Conservation (phyloP, 2,329 filamentous ascomycete species). For the Cercospora canescens region DNA sequence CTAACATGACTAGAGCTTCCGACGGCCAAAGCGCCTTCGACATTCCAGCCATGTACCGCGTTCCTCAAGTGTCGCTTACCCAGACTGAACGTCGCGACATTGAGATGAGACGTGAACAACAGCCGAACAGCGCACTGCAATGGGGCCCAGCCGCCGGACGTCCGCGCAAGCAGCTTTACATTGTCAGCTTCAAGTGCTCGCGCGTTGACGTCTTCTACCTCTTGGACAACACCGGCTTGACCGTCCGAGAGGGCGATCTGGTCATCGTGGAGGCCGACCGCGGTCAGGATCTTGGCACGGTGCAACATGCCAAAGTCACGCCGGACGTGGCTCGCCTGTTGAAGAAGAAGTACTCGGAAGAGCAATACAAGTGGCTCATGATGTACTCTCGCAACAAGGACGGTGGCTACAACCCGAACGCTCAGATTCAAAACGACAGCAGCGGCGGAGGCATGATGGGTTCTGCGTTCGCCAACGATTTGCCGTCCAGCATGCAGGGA, state of each 20-base stretch:
- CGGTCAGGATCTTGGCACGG: conserved; percentile 91
- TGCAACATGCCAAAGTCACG: conserved; percentile 83
- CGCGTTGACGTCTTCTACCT: conserved; percentile 96
- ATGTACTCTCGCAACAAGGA: conserved; percentile 70
- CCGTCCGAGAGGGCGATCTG: conserved; percentile 85
- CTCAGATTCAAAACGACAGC: conserved; percentile 32
- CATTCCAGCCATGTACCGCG: conserved; percentile 33
- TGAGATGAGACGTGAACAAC: conserved; percentile 20
- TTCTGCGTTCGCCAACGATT: conserved; percentile 19
- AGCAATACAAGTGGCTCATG: conserved; percentile 98
- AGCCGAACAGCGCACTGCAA: conserved; percentile 32
- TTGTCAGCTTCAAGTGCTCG: conserved; percentile 95
- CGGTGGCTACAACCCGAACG: conserved; percentile 35
- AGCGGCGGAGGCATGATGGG: conserved; percentile 20
- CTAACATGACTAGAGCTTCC: conserved; percentile 16
- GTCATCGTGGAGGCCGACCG: conserved; percentile 98
- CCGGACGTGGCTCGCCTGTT: conserved; percentile 84
- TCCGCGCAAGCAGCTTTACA: conserved; percentile 64
- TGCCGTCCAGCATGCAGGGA: conserved; percentile 31
- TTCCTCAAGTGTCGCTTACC: conserved; percentile 30
- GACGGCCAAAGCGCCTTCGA: conserved; percentile 20
- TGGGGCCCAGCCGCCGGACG: conserved; percentile 39
- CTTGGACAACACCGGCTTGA: conserved; percentile 89
- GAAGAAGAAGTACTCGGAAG: conserved; percentile 88
- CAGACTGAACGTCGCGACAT: conserved; percentile 28